A percentile compares a stretch with the other conserved stretches of the same genome.
Evolutionary conservation across 108 stramenopile genomes (phyloP).

Genomic region (Cafeteria roenbergensis): DNA sequence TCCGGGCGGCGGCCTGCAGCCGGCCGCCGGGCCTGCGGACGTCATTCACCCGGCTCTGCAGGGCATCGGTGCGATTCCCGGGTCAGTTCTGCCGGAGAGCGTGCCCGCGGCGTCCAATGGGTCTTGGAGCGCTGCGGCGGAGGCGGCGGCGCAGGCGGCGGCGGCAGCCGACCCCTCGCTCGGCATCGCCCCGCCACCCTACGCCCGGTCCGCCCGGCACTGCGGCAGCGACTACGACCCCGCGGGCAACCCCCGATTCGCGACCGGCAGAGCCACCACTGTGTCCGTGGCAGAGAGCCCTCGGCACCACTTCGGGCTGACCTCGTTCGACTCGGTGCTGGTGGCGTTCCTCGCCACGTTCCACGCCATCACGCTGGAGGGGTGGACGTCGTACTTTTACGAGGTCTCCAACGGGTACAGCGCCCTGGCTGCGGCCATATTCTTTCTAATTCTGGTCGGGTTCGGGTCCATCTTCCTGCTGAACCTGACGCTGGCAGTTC

Average conservation of each 20-base stretch:
- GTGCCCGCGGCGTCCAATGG: neutral
- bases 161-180: no score
- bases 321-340: constrained; percentile 41
- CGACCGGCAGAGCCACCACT: neutral
- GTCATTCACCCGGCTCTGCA: no score
- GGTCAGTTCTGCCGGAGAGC: neutral
- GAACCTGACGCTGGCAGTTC: constrained; percentile 58
- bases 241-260: constrained; percentile 31
- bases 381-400: constrained; percentile 50
- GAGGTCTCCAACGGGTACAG: constrained; percentile 27
- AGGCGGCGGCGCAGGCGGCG: no score
- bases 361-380: constrained; percentile 58
- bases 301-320: constrained; percentile 47
- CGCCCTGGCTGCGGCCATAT: constrained; percentile 27
- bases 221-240: constrained; percentile 40
- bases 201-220: neutral
- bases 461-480: constrained; percentile 52
- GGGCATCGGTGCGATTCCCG: neutral
- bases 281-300: neutral
- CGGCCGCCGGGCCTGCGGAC: no score
- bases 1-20: no score
- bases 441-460: constrained; percentile 42
- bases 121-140: no score
- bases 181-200: no score
- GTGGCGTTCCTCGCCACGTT: constrained; percentile 49